phyloP scores from a whole-genome alignment of 129 eudicot species.

The Arctium minus region DNA sequence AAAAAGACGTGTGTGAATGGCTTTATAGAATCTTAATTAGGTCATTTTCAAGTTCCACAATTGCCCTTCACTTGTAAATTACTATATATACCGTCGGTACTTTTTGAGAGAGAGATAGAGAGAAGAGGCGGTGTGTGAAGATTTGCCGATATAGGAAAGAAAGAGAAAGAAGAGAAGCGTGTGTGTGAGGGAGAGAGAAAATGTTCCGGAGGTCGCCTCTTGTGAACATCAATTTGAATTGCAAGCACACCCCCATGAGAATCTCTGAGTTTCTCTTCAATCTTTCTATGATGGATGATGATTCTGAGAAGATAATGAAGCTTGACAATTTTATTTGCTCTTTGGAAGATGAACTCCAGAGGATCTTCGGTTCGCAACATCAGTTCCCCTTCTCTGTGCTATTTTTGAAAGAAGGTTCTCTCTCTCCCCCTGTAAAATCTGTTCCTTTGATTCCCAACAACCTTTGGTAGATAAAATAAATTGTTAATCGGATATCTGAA shows the following conservation, averaged over 20 bases:
- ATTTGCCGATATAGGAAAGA: background rate
- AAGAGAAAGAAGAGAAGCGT: background rate
- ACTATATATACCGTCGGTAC: background rate
- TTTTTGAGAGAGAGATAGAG: background rate
- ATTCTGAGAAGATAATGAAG: slow-evolving; percentile 17
- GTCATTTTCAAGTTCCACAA: background rate
- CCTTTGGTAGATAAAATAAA: background rate
- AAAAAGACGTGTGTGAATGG: background rate
- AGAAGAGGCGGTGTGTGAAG: background rate
- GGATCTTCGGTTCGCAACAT: slow-evolving; percentile 40
- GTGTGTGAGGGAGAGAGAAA: slow-evolving; percentile 26
- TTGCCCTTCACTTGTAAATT: slow-evolving; percentile 6
- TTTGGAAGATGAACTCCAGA: slow-evolving; percentile 36
- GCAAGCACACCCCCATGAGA: slow-evolving; percentile 11
- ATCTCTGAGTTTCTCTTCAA: slow-evolving; percentile 28
- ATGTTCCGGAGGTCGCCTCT: slow-evolving; percentile 11
- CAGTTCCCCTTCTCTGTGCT: slow-evolving; percentile 43
- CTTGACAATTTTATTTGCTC: slow-evolving; percentile 20
- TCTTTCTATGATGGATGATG: slow-evolving; percentile 18
- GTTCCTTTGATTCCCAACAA: background rate
- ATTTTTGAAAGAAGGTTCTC: slow-evolving; percentile 41
- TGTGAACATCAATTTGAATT: slow-evolving; percentile 18
- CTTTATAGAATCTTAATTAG: background rate
- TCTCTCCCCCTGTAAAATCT: background rate
- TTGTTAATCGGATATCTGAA: background rate